Conservation (phyloP, 257 asterid genomes). For the Salvia rosmarinus region DNA sequence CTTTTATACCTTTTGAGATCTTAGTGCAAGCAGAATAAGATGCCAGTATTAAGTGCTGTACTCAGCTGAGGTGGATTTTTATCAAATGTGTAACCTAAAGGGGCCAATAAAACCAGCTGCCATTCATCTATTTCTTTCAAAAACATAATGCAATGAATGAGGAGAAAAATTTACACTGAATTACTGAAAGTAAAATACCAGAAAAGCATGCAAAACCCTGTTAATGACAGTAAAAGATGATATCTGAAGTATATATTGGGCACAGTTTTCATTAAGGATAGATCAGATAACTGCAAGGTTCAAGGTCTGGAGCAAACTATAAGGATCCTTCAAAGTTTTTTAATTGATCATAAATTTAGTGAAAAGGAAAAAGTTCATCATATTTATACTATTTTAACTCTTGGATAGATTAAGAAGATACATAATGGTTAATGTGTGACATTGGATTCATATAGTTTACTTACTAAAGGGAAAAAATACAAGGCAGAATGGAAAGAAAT, state of each 20-base stretch:
- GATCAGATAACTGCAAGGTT: conserved; percentile 4
- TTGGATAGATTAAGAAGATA: not conserved
- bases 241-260: not conserved
- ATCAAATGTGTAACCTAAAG: not conserved
- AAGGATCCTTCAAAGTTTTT: not conserved
- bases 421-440: too few relatives aligned
- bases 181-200: not conserved
- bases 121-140: not conserved
- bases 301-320: not conserved
- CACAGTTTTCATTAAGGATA: not conserved
- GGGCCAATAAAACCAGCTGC: not conserved
- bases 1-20: not conserved
- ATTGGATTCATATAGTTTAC: too few relatives aligned
- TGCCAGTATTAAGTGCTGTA: not conserved
- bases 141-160: too few relatives aligned
- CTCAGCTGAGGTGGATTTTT: not conserved
- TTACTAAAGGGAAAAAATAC: too few relatives aligned
- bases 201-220: not conserved
- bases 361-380: not conserved
- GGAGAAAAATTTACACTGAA: too few relatives aligned
- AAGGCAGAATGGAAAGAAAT: too few relatives aligned
- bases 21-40: not conserved
- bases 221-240: not conserved
- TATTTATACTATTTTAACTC: too few relatives aligned
- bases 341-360: not conserved